Evolutionary conservation across 2,329 filamentous ascomycete species (phyloP).

Genomic region (Trichoderma afroharzianum): DNA sequence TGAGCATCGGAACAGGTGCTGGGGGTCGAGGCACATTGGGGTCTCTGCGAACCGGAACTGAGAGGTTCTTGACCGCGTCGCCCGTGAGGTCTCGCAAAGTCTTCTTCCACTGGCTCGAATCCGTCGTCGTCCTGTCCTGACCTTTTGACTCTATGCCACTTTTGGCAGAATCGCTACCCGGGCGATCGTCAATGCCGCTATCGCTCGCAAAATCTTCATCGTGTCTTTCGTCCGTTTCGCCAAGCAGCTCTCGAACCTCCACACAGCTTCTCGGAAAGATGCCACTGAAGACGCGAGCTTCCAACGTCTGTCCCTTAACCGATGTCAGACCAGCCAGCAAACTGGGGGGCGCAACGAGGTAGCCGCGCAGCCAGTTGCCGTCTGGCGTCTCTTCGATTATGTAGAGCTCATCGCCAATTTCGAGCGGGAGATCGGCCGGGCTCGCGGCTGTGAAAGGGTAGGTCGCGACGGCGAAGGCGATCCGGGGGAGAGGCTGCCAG

Average conservation of each 20-base stretch:
- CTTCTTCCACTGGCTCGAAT: constrained; percentile 26
- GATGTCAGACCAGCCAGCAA: constrained; percentile 88
- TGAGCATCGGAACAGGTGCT: constrained; percentile 93
- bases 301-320: constrained; percentile 85
- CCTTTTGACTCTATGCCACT: constrained; percentile 39
- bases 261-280: constrained; percentile 95
- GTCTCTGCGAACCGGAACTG: constrained; percentile 54
- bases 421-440: constrained; percentile 87
- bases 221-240: constrained; percentile 60
- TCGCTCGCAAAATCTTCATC: constrained; percentile 37
- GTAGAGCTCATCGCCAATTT: constrained; percentile 97
- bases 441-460: constrained; percentile 87
- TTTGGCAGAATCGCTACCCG: constrained; percentile 51
- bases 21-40: constrained; percentile 71
- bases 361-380: constrained; percentile 90
- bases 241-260: constrained; percentile 87
- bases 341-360: constrained; percentile 90
- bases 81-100: constrained; percentile 38
- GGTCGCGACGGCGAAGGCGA: constrained; percentile 95
- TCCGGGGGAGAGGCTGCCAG: constrained; percentile 94
- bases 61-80: constrained; percentile 41
- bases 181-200: constrained; percentile 28
- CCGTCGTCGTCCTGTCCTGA: constrained; percentile 29
- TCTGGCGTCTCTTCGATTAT: constrained; percentile 96
- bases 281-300: constrained; percentile 95